Conservation (phyloP, 257 asterid species). For the Craterostigma plantagineum region DNA sequence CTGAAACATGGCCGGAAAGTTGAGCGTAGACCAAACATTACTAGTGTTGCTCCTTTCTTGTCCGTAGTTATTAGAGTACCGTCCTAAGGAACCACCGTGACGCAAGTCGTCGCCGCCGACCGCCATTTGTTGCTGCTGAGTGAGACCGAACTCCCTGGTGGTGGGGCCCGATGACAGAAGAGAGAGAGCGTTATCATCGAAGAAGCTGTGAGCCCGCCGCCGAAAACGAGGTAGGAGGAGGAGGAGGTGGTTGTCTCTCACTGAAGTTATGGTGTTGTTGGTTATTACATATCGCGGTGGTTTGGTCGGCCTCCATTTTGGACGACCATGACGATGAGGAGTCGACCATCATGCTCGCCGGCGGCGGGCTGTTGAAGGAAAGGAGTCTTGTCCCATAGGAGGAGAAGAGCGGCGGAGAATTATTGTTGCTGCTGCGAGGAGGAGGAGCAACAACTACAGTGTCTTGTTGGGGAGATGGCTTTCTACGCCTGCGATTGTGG, state of each 20-base stretch:
- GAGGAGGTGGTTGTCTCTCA: no score
- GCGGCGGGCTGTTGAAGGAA: no score
- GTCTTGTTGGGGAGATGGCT: constrained; percentile 2
- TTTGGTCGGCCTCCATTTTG: no score
- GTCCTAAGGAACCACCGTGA: constrained; percentile 19
- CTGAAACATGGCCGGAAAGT: constrained; percentile 34
- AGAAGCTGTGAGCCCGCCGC: no score
- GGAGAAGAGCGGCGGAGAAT: no score
- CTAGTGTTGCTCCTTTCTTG: constrained; percentile 25
- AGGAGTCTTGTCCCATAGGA: no score
- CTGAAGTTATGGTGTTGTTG: no score
- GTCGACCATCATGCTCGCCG: no score
- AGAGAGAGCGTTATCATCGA: constrained; percentile 1
- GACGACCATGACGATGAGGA: no score
- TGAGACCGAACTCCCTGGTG: constrained; percentile 36
- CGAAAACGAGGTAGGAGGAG: no score
- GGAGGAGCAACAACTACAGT: not conserved
- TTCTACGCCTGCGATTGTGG: constrained; percentile 1
- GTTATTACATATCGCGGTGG: no score
- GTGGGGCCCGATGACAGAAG: constrained; percentile 11
- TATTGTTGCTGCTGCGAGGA: no score
- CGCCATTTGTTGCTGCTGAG: constrained; percentile 16
- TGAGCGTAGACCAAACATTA: constrained; percentile 20
- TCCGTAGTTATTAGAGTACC: constrained; percentile 9
- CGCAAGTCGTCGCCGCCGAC: constrained; percentile 21